phyloP scores from a whole-genome alignment of 208 protist species.

The Crithidia sp. region DNA sequence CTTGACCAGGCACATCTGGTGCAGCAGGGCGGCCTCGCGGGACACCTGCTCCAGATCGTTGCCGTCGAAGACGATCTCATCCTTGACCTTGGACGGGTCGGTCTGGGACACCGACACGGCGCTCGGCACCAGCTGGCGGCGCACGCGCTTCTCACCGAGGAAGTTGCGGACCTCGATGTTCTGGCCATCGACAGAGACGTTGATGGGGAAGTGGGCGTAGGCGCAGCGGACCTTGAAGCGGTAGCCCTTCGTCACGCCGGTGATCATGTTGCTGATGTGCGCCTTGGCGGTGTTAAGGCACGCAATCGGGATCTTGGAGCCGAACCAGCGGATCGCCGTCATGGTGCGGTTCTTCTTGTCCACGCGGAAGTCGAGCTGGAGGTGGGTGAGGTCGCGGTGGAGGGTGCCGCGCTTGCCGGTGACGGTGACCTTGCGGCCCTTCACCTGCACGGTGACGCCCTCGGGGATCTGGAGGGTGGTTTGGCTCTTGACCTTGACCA shows the following conservation, averaged over 20 bases:
- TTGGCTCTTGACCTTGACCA: slow-evolving; percentile 90
- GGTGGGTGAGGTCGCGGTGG: slow-evolving; percentile 92
- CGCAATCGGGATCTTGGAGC: slow-evolving; percentile 94
- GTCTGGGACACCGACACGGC: slow-evolving; percentile 91
- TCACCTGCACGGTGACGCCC: slow-evolving; percentile 64
- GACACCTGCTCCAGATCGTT: slow-evolving; percentile 96
- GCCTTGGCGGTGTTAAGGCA: slow-evolving; percentile 95
- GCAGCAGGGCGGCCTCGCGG: slow-evolving; percentile 94
- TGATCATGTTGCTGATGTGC: slow-evolving; percentile 99
- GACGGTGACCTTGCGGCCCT: slow-evolving; percentile 89
- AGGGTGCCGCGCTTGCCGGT: slow-evolving; percentile 97
- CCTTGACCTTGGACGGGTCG: slow-evolving; percentile 94
- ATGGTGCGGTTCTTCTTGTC: slow-evolving; percentile 72
- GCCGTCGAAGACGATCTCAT: slow-evolving; percentile 97
- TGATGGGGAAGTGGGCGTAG: slow-evolving; percentile 99
- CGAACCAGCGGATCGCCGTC: slow-evolving; percentile 96
- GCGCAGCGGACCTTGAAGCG: slow-evolving; percentile 99
- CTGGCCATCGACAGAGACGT: slow-evolving; percentile 93
- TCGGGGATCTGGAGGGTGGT: slow-evolving; percentile 69
- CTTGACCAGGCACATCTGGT: slow-evolving; percentile 95
- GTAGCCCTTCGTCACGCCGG: slow-evolving; percentile 99
- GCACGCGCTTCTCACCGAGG: slow-evolving; percentile 98
- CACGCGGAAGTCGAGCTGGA: slow-evolving; percentile 80
- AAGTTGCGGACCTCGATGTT: slow-evolving; percentile 99
- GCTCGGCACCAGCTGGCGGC: slow-evolving; percentile 87